These are phyloP conservation scores for Carex scoparia DNA, from an alignment of 176 grass and related monocot species.

Conservation along the genomic window DNA sequence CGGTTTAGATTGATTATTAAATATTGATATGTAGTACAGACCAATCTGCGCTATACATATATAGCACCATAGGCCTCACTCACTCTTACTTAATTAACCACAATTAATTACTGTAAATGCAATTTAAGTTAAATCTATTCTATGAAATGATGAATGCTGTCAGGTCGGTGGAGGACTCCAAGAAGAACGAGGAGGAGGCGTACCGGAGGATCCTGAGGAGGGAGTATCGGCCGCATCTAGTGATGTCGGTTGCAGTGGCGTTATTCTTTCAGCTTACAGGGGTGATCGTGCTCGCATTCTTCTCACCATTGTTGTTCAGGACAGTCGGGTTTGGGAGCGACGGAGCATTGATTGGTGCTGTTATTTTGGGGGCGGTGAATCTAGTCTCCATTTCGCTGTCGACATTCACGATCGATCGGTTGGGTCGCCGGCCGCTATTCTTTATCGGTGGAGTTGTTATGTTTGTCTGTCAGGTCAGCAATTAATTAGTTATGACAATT, in stretches of 20 bases:
- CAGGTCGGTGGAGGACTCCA: constrained; percentile 9
- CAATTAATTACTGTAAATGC: neutral
- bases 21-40: too few relatives aligned
- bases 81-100: too few relatives aligned
- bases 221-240: constrained; percentile 12
- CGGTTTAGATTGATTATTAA: too few relatives aligned
- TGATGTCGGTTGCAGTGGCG: neutral
- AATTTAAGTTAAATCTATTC: neutral
- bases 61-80: too few relatives aligned
- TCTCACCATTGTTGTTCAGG: constrained; percentile 14
- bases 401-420: constrained; percentile 1
- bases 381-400: neutral
- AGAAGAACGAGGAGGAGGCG: neutral
- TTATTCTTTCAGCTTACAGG: constrained; percentile 17
- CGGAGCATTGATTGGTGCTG: neutral
- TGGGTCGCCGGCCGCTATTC: constrained; percentile 11
- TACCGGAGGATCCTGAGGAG: constrained; percentile 7
- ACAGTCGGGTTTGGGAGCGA: constrained; percentile 17
- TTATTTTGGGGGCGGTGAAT: constrained; percentile 21
- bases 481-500: neutral
- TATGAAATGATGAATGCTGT: neutral
- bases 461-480: constrained; percentile 12
- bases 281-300: constrained; percentile 15
- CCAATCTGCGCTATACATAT: too few relatives aligned
- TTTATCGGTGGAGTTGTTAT: constrained; percentile 9